These are phyloP conservation scores for Spathaspora sp. DNA, from an alignment of 1,139 yeast species.

Conservation along the genomic window DNA sequence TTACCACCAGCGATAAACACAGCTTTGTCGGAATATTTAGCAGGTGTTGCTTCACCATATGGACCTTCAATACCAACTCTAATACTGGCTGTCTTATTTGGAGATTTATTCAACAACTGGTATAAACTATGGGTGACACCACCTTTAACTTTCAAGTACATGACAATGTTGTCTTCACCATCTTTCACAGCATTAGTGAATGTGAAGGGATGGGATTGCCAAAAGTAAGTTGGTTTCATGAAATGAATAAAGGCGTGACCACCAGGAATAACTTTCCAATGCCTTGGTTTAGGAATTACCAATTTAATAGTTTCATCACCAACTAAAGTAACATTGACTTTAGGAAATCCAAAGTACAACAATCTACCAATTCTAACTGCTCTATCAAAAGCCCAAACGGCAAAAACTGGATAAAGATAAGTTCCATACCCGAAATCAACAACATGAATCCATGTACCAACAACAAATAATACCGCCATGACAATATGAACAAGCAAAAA, in stretches of 20 bases:
- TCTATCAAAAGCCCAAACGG: conserved; percentile 47
- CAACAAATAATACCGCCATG: conserved; percentile 40
- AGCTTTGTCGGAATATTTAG: conserved; percentile 31
- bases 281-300: conserved; percentile 37
- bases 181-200: conserved; percentile 23
- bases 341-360: conserved; percentile 38
- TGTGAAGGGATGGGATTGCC: conserved; percentile 42
- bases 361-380: conserved; percentile 37
- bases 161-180: conserved; percentile 21
- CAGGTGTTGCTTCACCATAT: conserved; percentile 34
- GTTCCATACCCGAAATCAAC: conserved; percentile 37
- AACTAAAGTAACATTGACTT: conserved; percentile 32
- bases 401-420: conserved; percentile 38
- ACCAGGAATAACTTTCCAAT: conserved; percentile 47
- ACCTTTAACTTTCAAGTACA: conserved; percentile 36
- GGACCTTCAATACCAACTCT: conserved; percentile 44
- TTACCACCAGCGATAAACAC: conserved; percentile 47
- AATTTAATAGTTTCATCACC: conserved; percentile 43
- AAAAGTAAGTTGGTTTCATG: conserved; percentile 32
- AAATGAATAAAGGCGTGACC: conserved; percentile 54
- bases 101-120: conserved; percentile 27
- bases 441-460: conserved; percentile 46
- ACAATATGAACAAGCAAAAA: conserved; percentile 42
- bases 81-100: conserved; percentile 26
- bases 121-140: conserved; percentile 37